These are phyloP conservation scores for Mesotaenium endlicherianum DNA, from an alignment of 139 green algal species.

Conservation along the genomic window DNA sequence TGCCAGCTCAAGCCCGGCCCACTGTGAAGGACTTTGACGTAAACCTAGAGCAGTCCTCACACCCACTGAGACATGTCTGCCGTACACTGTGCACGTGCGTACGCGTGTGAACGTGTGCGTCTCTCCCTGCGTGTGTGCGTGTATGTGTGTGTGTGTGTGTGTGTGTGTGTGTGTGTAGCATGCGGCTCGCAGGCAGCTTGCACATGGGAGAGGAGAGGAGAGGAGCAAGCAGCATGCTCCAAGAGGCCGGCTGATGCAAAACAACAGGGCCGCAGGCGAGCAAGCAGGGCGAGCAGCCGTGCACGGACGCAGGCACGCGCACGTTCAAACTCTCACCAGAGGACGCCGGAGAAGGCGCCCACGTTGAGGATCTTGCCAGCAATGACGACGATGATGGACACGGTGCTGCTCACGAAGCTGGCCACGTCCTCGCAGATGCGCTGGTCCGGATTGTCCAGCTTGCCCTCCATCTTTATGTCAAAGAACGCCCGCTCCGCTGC, in stretches of 20 bases:
- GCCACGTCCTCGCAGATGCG: conserved; percentile 87
- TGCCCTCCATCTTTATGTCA: conserved; percentile 27
- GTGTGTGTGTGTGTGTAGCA: too few relatives aligned
- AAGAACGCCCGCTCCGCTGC: conserved; percentile 24
- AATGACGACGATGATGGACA: conserved; percentile 66
- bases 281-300: not conserved
- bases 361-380: conserved; percentile 77
- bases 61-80: too few relatives aligned
- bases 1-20: too few relatives aligned
- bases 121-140: too few relatives aligned
- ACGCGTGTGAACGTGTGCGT: too few relatives aligned
- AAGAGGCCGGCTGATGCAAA: not conserved
- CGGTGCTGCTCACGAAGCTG: conserved; percentile 64
- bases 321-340: conserved; percentile 30
- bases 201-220: not conserved
- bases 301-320: not conserved
- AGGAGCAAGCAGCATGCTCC: not conserved
- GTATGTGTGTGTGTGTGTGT: too few relatives aligned
- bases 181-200: too few relatives aligned
- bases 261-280: not conserved
- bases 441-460: conserved; percentile 65
- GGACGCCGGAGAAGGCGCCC: conserved; percentile 75
- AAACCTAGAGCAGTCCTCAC: too few relatives aligned
- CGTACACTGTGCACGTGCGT: too few relatives aligned
- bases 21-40: too few relatives aligned